A percentile compares a stretch with the other conserved stretches of the same genome.
Conservation (phyloP, 306 rosid genomes). For the Amphicarpaea edgeworthii region DNA sequence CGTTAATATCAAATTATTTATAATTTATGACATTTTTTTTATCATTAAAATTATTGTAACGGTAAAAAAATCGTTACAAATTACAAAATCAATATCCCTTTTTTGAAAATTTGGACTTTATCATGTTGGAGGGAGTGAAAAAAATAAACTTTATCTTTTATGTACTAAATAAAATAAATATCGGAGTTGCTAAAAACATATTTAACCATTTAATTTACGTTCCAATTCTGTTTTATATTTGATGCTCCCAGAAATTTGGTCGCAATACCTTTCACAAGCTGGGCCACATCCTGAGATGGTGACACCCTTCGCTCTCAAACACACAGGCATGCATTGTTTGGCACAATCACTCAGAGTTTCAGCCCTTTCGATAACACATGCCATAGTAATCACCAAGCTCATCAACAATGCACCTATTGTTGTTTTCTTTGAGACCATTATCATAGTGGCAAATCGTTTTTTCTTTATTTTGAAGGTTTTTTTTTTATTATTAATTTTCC, state of each 20-base stretch:
- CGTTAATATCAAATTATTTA: no score
- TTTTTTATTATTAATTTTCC: neutral
- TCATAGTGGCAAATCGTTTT: neutral
- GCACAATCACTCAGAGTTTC: conserved; percentile 51
- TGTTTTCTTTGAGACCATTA: conserved; percentile 45
- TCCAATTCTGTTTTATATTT: no score
- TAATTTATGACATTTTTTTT: no score
- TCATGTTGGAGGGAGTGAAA: no score
- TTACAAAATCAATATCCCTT: no score
- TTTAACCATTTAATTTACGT: no score
- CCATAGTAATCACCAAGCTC: conserved; percentile 42
- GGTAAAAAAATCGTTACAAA: no score
- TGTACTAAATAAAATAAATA: no score
- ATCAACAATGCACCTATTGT: conserved; percentile 25
- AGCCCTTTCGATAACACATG: neutral
- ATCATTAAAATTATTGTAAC: no score
- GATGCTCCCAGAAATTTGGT: neutral
- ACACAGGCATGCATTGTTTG: conserved; percentile 63
- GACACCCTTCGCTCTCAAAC: conserved; percentile 54
- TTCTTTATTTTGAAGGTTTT: neutral
- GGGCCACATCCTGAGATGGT: conserved; percentile 40
- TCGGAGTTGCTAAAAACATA: no score
- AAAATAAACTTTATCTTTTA: no score
- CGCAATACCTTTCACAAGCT: conserved; percentile 51
- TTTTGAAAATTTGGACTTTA: no score